Evolutionary conservation across 805 yeast species (phyloP).

Genomic region (Metschnikowia proteae): DNA sequence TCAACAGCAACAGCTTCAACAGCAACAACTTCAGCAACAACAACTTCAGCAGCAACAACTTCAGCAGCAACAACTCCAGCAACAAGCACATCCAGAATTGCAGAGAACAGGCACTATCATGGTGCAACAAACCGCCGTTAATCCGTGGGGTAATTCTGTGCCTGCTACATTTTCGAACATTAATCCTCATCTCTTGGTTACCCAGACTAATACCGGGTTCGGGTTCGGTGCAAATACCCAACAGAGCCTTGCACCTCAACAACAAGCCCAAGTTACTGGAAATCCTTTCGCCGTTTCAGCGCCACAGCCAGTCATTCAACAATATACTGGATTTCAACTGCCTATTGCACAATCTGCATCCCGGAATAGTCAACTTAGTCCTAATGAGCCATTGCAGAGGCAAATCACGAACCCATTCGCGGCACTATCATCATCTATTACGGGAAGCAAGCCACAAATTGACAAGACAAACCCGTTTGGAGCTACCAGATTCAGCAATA

Average conservation of each 20-base stretch:
- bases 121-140: constrained; percentile 37
- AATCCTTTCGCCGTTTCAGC: constrained; percentile 11
- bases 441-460: constrained; percentile 12
- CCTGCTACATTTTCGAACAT: constrained; percentile 11
- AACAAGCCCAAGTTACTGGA: constrained; percentile 9
- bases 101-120: constrained; percentile 26
- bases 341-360: not conserved
- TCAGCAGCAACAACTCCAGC: not conserved
- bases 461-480: constrained; percentile 46
- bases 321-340: constrained; percentile 9
- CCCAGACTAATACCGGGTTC: constrained; percentile 45
- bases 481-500: constrained; percentile 33
- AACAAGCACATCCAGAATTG: constrained; percentile 5
- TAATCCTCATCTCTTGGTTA: constrained; percentile 8
- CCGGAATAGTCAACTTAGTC: constrained; percentile 21
- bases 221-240: constrained; percentile 56
- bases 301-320: constrained; percentile 10
- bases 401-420: constrained; percentile 37
- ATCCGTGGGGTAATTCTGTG: constrained; percentile 35
- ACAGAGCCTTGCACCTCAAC: constrained; percentile 18
- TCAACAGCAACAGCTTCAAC: constrained; percentile 1
- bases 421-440: constrained; percentile 14
- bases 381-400: not conserved
- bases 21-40: not conserved
- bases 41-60: not conserved